Evolutionary conservation across 768 basidiomycete species (phyloP), one percentile per base, ranked within the genome.

Genomic region (Agrocybe pediades): DNA sequence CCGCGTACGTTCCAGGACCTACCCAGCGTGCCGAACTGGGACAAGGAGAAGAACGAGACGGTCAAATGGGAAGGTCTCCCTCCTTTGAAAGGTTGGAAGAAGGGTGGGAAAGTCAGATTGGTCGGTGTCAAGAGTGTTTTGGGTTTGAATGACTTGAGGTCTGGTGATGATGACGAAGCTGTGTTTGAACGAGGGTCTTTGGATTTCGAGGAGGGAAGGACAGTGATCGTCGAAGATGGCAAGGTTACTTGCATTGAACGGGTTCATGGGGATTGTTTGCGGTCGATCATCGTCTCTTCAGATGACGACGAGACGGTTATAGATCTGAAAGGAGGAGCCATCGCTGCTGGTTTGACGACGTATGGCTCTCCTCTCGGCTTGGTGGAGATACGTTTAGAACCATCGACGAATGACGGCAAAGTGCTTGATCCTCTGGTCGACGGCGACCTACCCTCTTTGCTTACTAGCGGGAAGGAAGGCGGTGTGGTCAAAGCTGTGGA

Each of bases 31-130:
- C 88, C 88, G 0, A 72, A 81, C 54, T 92, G 80, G 64, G 80
- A 84, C 27, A 67, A 74, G 24, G 91, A 92, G 65, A 79, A 83
- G 1, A 63, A 70, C 46, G 76, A 78, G 9, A 76, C 85, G 6
- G 62, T 92, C 11, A 62, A 81, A 50, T 84, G 80, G 56, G 81
- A 82, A 2, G 92, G 92, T 1, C 70, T 92, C 9, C 90, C 90
- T 0, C 88, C 90, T 13, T 71, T 93, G 1, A 71, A 70, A 11
- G 72, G 76, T 5, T 65, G 68, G 19, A 63, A 65, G 23, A 62
- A 51, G 61, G 15, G 64, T 65, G 26, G 53, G 19, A 72, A 70
- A 16, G 71, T 90, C 19, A 62, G 81, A 15, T 86, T 91, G 65
- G 70, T 69, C 7, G 82, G 82, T 54, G 79, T 90, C 19, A 71